Conservation (phyloP, 805 yeast species). For the Candida boidinii region DNA sequence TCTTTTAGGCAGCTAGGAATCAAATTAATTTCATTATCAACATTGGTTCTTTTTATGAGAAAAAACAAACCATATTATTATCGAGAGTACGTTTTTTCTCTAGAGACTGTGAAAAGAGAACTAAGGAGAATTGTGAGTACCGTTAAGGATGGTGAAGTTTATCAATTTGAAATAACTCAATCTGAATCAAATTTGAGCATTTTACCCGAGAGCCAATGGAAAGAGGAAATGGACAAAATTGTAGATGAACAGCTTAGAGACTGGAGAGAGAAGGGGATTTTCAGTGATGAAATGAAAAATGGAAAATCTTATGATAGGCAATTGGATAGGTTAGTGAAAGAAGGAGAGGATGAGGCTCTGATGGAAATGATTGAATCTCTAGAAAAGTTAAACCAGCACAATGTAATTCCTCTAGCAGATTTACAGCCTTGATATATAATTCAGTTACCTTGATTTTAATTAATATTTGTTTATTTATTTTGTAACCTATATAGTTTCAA, state of each 20-base stretch:
- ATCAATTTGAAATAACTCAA: neutral
- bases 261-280: constrained; percentile 5
- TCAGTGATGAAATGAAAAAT: constrained; percentile 2
- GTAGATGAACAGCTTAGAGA: constrained; percentile 2
- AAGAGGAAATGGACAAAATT: too few relatives aligned
- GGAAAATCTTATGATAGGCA: too few relatives aligned
- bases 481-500: too few relatives aligned
- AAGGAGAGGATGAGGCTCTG: too few relatives aligned
- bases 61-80: neutral
- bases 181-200: neutral
- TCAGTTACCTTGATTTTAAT: too few relatives aligned
- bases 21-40: neutral
- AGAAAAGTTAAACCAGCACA: too few relatives aligned
- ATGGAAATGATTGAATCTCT: too few relatives aligned
- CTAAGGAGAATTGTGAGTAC: neutral
- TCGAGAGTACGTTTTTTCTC: neutral
- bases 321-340: too few relatives aligned
- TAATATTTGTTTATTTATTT: too few relatives aligned
- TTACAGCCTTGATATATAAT: too few relatives aligned
- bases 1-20: neutral
- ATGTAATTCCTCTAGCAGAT: too few relatives aligned
- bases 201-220: neutral
- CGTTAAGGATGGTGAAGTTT: constrained; percentile 1
- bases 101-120: neutral
- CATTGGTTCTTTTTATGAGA: constrained; percentile 2